Base-by-base conservation (phyloP, 179 eudicot genomes). In the Sideroxylon spinosum region DNA sequence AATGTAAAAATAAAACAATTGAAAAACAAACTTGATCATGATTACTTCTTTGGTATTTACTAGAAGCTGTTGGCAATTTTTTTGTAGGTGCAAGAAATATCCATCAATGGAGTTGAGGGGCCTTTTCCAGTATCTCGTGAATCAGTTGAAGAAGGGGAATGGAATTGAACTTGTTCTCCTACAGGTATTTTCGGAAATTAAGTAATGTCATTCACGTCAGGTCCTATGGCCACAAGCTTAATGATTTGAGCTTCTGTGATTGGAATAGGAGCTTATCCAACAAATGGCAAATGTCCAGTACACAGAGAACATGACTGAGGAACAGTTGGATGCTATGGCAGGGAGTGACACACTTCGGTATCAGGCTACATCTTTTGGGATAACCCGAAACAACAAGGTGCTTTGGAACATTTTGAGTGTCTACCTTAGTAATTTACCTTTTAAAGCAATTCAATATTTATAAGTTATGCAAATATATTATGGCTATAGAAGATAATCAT, bases 221-320 rank as follows among this genome's bases (percentile, higher is more conserved):
- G 49, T 55, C 66, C 23, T 55, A 23, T 11, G 13, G 13, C 32
- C 50, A 17, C 49, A 17, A 13, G 73, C 61, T 37, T 68, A 37
- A 50, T 17, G 20, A 44, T 55, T 57, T 28, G 37, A 64, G 26
- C 68, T 61, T 71, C 72, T 50, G n/a, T 82, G n/a, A 48, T 59
- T 80, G 70, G 56, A 84, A 56, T 81, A 96, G 99, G 99, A 96
- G 84, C 93, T 96, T 82, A 91, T 94, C 78, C 99, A 96, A 78
- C 99, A 96, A 82, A 96, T 96, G 99, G 99, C 99, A 52, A 96
- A 96, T 84, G 97, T 96, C 75, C 99, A 94, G 55, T 96, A 94
- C 84, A 92, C 97, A 2, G 99, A 96, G 79, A 96, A 96, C 84
- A 94, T 96, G 97, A 96, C 99, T 1, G 99, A 94, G 82, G 99